Evolutionary conservation across 441 rosid species (phyloP), one percentile per base, ranked within the genome.

Genomic region (Bruguiera hainesii): DNA sequence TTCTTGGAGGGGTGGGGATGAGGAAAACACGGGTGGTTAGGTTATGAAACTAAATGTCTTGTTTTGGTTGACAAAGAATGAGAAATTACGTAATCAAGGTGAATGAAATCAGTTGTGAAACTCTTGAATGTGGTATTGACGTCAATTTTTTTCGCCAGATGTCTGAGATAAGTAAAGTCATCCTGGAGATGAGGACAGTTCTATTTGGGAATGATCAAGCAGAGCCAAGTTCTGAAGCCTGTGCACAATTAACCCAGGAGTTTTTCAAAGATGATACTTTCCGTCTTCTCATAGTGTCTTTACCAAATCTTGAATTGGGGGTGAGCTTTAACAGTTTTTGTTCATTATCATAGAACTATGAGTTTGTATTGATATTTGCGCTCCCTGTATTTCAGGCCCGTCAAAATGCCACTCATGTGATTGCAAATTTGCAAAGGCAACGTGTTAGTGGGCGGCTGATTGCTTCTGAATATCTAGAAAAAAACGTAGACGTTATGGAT

Each of bases 401-500:
- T 70, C 86, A 89, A 78, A 93, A 89, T 85, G 91, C 93, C 53
- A 91, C 98, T 58, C 97, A 91, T 77, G 90, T 93, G 33, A 87
- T 93, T 56, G 97, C 97, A 21, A 93, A 89, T 78, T 76, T 93
- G 68, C 98, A 93, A 76, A 78, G 97, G 79, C 97, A 91, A 50
- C 96, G 86, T 69, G 97, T 93, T 66, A 77, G 82, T 0, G 87
- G 90, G 1, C 74, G 86, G 33, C 60, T 91, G 77, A 82, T 91
- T 74, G 93, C 96, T 0, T 85, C 93, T 65, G 95, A 91, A 60
- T 89, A 85, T 75, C 64, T 93, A 60, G 98, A 91, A 75, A 81
- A 82, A 16, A 91, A 91, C 53, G 72, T 83, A 0, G 96, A 89
- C 70, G 83, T 93, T 61, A 79, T 93, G 85, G 96, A 91, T 74